Conservation (phyloP, 768 basidiomycete species). For the Lactarius trivialis region DNA sequence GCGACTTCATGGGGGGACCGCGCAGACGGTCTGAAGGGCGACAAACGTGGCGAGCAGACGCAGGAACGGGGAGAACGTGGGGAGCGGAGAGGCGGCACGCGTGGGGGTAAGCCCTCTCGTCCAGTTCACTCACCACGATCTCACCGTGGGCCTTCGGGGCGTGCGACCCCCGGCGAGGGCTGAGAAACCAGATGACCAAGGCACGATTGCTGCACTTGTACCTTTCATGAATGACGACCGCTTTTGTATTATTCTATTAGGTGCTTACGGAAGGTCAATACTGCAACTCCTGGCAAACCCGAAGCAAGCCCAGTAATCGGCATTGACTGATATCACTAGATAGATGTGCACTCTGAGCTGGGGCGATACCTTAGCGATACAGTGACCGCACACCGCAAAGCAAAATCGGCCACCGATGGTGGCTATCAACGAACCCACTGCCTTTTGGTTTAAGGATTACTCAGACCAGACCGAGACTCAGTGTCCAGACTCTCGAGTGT, state of each 20-base stretch:
- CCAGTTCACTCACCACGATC: background rate
- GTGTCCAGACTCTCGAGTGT: too few relatives aligned
- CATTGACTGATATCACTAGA: too few relatives aligned
- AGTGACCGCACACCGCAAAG: too few relatives aligned
- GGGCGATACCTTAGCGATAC: too few relatives aligned
- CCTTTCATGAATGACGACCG: background rate
- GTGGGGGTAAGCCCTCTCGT: slow-evolving; percentile 21
- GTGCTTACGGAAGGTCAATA: background rate
- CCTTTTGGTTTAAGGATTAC: too few relatives aligned
- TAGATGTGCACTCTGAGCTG: too few relatives aligned
- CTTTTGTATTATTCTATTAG: background rate
- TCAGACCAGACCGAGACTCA: too few relatives aligned
- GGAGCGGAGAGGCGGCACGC: slow-evolving; percentile 54
- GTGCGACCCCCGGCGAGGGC: too few relatives aligned
- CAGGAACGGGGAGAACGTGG: slow-evolving; percentile 73
- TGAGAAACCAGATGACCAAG: slow-evolving; percentile 20
- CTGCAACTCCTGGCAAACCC: too few relatives aligned
- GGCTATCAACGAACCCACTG: too few relatives aligned
- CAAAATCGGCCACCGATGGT: too few relatives aligned
- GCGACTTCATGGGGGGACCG: slow-evolving; percentile 58
- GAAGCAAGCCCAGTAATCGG: too few relatives aligned
- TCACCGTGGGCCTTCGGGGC: slow-evolving; percentile 15
- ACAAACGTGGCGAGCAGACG: slow-evolving; percentile 73
- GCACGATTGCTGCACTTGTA: slow-evolving; percentile 1
- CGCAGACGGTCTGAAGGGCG: slow-evolving; percentile 62